Evolutionary conservation across 345 rosid species (phyloP).

Genomic region (Linum tenue): DNA sequence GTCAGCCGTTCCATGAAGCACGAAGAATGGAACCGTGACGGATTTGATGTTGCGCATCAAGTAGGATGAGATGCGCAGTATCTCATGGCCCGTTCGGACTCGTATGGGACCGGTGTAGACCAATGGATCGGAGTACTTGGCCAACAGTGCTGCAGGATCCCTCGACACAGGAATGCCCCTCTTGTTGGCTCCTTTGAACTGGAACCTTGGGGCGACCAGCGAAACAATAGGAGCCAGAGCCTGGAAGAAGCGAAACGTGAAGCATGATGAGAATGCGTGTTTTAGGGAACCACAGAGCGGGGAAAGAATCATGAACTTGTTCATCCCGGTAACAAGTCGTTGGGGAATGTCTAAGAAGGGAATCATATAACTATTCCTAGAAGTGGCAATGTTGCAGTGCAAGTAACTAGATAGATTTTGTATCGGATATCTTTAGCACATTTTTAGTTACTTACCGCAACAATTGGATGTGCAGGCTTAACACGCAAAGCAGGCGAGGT

Average conservation of each 20-base stretch:
- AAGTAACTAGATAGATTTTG: too few relatives aligned
- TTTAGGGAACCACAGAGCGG: too few relatives aligned
- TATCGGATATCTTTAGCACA: neutral
- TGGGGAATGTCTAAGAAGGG: too few relatives aligned
- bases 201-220: constrained; percentile 66
- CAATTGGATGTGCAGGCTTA: constrained; percentile 94
- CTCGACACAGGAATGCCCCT: constrained; percentile 92
- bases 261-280: neutral
- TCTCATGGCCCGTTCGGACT: constrained; percentile 92
- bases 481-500: constrained; percentile 95
- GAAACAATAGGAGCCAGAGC: constrained; percentile 92
- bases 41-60: constrained; percentile 61
- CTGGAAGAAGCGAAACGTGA: constrained; percentile 20
- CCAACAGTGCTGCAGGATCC: constrained; percentile 83
- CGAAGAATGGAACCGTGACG: constrained; percentile 70
- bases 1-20: constrained; percentile 91
- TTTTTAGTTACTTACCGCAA: constrained; percentile 45
- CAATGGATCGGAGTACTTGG: constrained; percentile 87
- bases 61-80: constrained; percentile 66
- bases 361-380: too few relatives aligned
- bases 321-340: too few relatives aligned
- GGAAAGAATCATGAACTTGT: too few relatives aligned
- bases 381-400: too few relatives aligned
- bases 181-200: constrained; percentile 97
- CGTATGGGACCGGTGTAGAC: constrained; percentile 97